A percentile compares a stretch with the other conserved stretches of the same genome.
Evolutionary conservation across 768 basidiomycete species (phyloP).

Genomic region (Trametes gibbosa): DNA sequence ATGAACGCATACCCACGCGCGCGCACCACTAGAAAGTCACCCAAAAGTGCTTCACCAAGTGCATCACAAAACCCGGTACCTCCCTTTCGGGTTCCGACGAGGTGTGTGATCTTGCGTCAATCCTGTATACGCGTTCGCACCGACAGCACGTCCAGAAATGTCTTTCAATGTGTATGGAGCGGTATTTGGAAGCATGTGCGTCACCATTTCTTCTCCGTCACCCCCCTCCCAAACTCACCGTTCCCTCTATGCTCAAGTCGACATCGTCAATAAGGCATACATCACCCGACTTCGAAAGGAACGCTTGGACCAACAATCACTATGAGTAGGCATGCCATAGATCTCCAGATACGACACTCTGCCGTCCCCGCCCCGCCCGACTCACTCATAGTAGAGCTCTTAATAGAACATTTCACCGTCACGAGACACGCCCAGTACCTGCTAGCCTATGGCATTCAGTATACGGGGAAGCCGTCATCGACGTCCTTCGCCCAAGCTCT

Average conservation of each 20-base stretch:
- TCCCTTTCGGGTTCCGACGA: conserved; percentile 71
- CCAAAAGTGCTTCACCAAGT: conserved; percentile 76
- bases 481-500: conserved; percentile 75
- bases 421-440: not conserved
- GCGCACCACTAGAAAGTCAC: conserved; percentile 58
- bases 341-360: not conserved
- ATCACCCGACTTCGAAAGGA: conserved; percentile 55
- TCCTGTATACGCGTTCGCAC: not conserved
- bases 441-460: conserved; percentile 38
- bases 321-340: not conserved
- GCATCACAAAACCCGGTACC: conserved; percentile 70
- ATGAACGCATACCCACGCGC: not conserved
- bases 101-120: conserved; percentile 39
- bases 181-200: conserved; percentile 85
- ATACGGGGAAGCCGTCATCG: conserved; percentile 76
- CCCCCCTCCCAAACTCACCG: not conserved
- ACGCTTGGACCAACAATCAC: conserved; percentile 27
- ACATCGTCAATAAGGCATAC: conserved; percentile 73
- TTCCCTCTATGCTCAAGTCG: conserved; percentile 47
- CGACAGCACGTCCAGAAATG: conserved; percentile 51
- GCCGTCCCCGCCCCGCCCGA: not conserved
- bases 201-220: conserved; percentile 18
- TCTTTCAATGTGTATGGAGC: conserved; percentile 70
- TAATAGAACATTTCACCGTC: not conserved
- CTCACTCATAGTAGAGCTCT: conserved; percentile 1